Percentiles rank a stretch among this genome's conserved stretches.
Conservation (phyloP, 2,329 filamentous ascomycete species). For the Arthrobotrys entomopaga region DNA sequence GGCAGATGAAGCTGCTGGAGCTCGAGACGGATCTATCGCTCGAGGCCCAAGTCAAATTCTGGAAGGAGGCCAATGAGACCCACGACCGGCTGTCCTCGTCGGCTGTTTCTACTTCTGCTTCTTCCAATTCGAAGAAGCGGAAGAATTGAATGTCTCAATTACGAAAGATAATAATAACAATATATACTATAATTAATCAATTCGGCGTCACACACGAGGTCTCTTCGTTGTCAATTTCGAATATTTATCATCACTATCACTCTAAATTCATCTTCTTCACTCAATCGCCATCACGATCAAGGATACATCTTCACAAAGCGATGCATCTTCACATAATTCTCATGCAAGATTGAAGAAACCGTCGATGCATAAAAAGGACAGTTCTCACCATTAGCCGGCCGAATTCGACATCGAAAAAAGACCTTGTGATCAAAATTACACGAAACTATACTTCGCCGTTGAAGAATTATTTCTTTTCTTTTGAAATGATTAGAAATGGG, state of each 20-base stretch:
- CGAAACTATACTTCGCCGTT: conserved; percentile 11
- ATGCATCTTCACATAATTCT: conserved; percentile 4
- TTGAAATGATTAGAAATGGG: conserved; percentile 37
- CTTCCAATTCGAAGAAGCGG: conserved; percentile 16
- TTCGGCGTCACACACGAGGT: no score
- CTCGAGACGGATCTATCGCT: conserved; percentile 31
- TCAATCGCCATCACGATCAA: background rate
- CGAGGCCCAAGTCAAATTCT: conserved; percentile 41
- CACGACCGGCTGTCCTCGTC: conserved; percentile 25
- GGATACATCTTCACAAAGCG: background rate
- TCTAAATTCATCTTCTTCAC: background rate
- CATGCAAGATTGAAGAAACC: conserved; percentile 4
- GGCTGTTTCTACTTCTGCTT: background rate
- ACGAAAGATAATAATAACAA: no score
- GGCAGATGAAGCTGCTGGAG: conserved; percentile 38
- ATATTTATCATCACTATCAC: background rate
- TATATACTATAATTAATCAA: no score
- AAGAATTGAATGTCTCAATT: conserved; percentile 1
- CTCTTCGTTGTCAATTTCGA: background rate
- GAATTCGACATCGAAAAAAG: conserved; percentile 13
- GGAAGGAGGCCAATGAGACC: conserved; percentile 42
- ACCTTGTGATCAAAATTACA: conserved; percentile 38
- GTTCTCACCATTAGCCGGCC: conserved; percentile 22
- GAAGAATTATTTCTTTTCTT: conserved; percentile 3
- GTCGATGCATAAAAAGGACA: background rate